Conservation (phyloP, 192 early-diverging fungal genomes). For the Coemansia umbellata region DNA sequence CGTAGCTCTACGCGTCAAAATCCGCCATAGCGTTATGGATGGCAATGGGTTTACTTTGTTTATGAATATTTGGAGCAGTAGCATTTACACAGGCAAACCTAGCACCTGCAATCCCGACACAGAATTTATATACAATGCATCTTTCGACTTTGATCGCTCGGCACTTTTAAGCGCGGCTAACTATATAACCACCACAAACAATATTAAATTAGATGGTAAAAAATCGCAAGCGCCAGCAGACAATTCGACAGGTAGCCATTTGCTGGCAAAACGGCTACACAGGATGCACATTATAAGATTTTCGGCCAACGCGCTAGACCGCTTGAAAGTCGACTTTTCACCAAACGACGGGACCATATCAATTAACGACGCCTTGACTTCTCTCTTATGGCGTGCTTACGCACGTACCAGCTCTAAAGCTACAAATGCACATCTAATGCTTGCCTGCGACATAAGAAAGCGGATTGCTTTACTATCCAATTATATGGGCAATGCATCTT, state of each 20-base stretch:
- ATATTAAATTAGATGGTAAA: too few relatives aligned
- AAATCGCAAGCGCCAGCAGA: too few relatives aligned
- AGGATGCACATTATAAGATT: conserved; percentile 13
- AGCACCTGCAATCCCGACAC: too few relatives aligned
- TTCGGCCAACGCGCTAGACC: not conserved
- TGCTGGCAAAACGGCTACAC: too few relatives aligned
- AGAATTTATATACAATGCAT: too few relatives aligned
- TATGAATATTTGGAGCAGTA: conserved; percentile 8
- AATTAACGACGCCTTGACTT: conserved; percentile 10
- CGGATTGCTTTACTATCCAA: not conserved
- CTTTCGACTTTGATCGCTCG: conserved; percentile 10
- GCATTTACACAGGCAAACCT: not conserved
- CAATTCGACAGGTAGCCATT: too few relatives aligned
- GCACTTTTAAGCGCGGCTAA: not conserved
- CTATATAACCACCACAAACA: too few relatives aligned
- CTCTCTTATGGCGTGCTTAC: conserved; percentile 9
- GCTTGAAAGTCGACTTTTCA: conserved; percentile 1
- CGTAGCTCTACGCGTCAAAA: conserved; percentile 7
- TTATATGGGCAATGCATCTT: conserved; percentile 18
- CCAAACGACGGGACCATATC: not conserved
- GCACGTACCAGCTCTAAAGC: not conserved
- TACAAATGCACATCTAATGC: not conserved
- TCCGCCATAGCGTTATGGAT: conserved; percentile 13
- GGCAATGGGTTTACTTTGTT: conserved; percentile 13
- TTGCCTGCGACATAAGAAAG: conserved; percentile 15